Evolutionary conservation across 2,329 filamentous ascomycete species (phyloP), one percentile per base, ranked within the genome.

Genomic region (Penicillium sumatraense): DNA sequence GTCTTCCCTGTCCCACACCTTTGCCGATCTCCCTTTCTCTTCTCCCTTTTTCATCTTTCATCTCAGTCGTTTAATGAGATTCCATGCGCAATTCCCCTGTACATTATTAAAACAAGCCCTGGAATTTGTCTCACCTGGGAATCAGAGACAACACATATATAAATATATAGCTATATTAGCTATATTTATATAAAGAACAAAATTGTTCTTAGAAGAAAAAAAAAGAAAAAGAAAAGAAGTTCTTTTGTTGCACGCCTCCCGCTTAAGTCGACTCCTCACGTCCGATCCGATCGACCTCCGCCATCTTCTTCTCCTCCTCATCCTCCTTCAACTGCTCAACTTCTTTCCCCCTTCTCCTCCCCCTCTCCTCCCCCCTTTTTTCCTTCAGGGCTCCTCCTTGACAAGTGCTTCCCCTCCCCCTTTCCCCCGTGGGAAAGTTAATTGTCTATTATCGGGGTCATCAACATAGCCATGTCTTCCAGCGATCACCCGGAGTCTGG

Each of bases 391-490:
- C 24, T 36, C 33, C 46, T 41, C 55, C 47, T 41, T 51, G 50
- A 33, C 29, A 44, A 44, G 9, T 48, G 47, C 18, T 40, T 23
- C 18, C 6, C 42, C 21, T 21, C 16, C 18, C 36, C 20, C 51
- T 49, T 53, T 51, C 50, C 33, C 33, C n/a, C 18, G 3, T 18
- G 58, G 51, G 40, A 52, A 49, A 53, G 35, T 53, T 53, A 58
- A 63, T 62, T 60, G 51, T 53, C 49, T 57, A 31, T 48, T 41
- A 51, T 50, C 57, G 57, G 57, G 57, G 62, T 47, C 53, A 41
- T 41, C n/a, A n/a, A n/a, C n/a, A n/a, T 14, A 49, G 53, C 9
- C 50, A 66, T 66, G 64, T 65, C 62, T 54, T 60, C 67, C 49
- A 67, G 42, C 55, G 62, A 67, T 23, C 53, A 63, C 42, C 53